phyloP scores from a whole-genome alignment of 2,329 filamentous ascomycete species.

The Calycina marina region DNA sequence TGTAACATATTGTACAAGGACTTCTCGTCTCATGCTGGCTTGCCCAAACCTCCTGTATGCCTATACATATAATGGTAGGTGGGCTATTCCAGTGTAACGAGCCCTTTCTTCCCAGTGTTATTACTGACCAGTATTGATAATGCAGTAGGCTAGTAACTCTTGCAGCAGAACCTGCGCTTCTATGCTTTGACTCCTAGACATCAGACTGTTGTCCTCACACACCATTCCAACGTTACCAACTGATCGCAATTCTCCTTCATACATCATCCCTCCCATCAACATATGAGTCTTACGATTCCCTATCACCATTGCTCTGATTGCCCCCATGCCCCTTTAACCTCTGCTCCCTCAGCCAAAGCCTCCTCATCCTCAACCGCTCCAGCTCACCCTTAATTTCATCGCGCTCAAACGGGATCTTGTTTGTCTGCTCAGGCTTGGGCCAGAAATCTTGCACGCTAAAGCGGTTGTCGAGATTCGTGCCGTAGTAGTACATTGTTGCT shows the following conservation, averaged over 20 bases:
- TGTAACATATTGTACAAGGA: constrained; percentile 5
- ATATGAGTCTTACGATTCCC: not conserved
- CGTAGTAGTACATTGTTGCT: constrained; percentile 99
- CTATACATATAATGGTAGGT: not conserved
- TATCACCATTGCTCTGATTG: not conserved
- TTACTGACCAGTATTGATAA: too few relatives aligned
- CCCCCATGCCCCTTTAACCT: constrained; percentile 19
- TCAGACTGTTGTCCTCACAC: too few relatives aligned
- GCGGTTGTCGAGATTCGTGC: constrained; percentile 87
- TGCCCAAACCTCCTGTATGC: not conserved
- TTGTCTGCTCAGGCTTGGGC: constrained; percentile 67
- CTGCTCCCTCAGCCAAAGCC: constrained; percentile 22
- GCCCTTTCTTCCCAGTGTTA: too few relatives aligned
- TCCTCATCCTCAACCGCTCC: constrained; percentile 18
- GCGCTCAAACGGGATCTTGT: constrained; percentile 60
- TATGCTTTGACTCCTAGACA: too few relatives aligned
- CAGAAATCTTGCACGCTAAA: constrained; percentile 88
- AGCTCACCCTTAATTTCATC: constrained; percentile 70
- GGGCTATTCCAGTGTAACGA: not conserved
- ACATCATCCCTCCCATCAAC: not conserved
- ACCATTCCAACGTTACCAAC: not conserved
- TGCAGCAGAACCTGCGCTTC: too few relatives aligned
- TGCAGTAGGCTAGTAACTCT: too few relatives aligned
- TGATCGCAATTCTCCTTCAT: not conserved
- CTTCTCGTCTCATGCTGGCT: not conserved